Percentiles rank a stretch among this genome's conserved stretches.
These are phyloP conservation scores for Cadophora sp. DNA, from an alignment of 2,329 filamentous ascomycete species.

Conservation along the genomic window DNA sequence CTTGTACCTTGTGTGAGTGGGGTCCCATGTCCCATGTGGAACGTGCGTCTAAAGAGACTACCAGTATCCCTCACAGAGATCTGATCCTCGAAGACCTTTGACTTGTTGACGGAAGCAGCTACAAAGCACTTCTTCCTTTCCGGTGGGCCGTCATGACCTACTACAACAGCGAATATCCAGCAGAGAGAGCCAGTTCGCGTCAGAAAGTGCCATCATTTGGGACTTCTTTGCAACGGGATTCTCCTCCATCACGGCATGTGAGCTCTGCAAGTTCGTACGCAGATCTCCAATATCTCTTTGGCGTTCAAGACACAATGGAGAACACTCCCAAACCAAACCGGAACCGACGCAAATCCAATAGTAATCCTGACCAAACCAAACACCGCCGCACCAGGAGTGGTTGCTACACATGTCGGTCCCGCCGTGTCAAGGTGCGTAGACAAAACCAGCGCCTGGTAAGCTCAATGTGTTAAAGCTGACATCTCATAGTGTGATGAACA, in stretches of 20 bases:
- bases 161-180: constrained; percentile 21
- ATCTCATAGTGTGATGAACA: constrained; percentile 83
- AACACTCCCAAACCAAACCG: constrained; percentile 38
- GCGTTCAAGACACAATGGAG: constrained; percentile 40
- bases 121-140: neutral
- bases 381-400: constrained; percentile 92
- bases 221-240: constrained; percentile 13
- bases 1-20: constrained; percentile 23
- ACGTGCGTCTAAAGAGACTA: constrained; percentile 22
- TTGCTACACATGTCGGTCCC: constrained; percentile 88
- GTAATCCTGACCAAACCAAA: constrained; percentile 65
- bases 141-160: constrained; percentile 30
- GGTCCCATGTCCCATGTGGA: constrained; percentile 16
- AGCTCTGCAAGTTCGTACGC: constrained; percentile 42
- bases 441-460: neutral
- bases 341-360: constrained; percentile 41
- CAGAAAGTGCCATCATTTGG: constrained; percentile 19
- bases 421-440: constrained; percentile 76
- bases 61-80: constrained; percentile 1
- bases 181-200: constrained; percentile 22
- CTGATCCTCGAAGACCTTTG: neutral
- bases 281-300: constrained; percentile 43
- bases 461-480: neutral
- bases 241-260: constrained; percentile 27
- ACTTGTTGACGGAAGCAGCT: neutral